These are phyloP conservation scores for Chrysanthemum lavandulifolium DNA, from an alignment of 129 eudicot species.

Conservation along the genomic window DNA sequence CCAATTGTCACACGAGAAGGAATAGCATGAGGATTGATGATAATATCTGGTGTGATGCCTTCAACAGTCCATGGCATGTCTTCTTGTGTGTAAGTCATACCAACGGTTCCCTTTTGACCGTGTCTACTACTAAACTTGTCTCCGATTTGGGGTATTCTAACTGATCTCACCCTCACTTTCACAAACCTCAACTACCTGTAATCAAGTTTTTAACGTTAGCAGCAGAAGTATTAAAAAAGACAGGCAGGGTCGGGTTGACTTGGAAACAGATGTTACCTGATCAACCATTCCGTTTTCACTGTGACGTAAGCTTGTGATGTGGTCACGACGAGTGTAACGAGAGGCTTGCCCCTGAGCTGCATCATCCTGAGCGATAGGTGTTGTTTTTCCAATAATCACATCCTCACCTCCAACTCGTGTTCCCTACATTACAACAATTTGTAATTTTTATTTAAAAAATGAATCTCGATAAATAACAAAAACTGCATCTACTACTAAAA, in stretches of 20 bases:
- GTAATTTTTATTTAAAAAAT: not conserved
- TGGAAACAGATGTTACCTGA: conserved; percentile 41
- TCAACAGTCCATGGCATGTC: conserved; percentile 97
- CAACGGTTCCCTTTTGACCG: conserved; percentile 96
- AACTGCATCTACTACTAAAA: not conserved
- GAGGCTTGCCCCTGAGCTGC: conserved; percentile 73
- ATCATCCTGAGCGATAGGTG: conserved; percentile 86
- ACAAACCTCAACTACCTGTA: conserved; percentile 74
- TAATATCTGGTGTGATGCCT: conserved; percentile 89
- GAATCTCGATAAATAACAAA: not conserved
- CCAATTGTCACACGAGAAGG: conserved; percentile 99
- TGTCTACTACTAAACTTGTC: conserved; percentile 96
- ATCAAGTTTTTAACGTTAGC: not conserved
- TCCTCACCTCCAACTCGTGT: conserved; percentile 96
- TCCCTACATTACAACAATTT: conserved; percentile 40
- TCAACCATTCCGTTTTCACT: conserved; percentile 98
- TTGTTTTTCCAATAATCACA: conserved; percentile 93
- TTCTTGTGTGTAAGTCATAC: conserved; percentile 97
- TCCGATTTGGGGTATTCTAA: conserved; percentile 91
- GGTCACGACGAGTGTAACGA: conserved; percentile 78
- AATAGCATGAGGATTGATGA: conserved; percentile 93
- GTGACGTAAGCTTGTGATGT: conserved; percentile 89
- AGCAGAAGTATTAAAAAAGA: not conserved
- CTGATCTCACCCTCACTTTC: conserved; percentile 91
- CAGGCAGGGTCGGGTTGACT: not conserved